phyloP scores from a whole-genome alignment of 2,329 filamentous ascomycete genomes.

The Clarireedia sp. region DNA sequence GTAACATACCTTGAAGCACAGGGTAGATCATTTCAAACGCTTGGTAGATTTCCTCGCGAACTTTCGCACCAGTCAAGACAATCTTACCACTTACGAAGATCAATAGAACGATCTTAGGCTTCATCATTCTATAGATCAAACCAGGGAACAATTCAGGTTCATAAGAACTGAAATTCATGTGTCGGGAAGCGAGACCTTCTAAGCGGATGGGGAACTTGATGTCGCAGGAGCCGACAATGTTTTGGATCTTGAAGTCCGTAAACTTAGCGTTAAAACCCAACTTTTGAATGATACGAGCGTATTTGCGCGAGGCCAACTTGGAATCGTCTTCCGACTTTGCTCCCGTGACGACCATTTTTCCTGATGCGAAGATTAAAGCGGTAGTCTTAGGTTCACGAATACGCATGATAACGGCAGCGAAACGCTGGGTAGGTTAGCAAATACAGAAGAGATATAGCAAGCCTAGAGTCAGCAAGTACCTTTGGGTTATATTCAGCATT shows the following conservation, averaged over 20 bases:
- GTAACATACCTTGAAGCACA: slow-evolving; percentile 68
- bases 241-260: slow-evolving; percentile 99
- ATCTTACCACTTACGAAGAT: slow-evolving; percentile 99
- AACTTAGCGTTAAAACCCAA: slow-evolving; percentile 99
- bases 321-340: slow-evolving; percentile 97
- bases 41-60: slow-evolving; percentile 96
- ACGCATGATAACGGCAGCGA: slow-evolving; percentile 98
- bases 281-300: slow-evolving; percentile 98
- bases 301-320: slow-evolving; percentile 93
- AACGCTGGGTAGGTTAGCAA: slow-evolving; percentile 60
- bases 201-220: slow-evolving; percentile 99
- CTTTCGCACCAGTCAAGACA: slow-evolving; percentile 93
- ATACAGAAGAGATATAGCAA: slow-evolving; percentile 36
- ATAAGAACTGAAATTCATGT: slow-evolving; percentile 99
- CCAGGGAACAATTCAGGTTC: slow-evolving; percentile 97
- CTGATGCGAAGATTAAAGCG: slow-evolving; percentile 92
- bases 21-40: slow-evolving; percentile 97
- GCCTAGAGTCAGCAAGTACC: slow-evolving; percentile 51
- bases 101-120: slow-evolving; percentile 95
- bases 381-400: slow-evolving; percentile 99
- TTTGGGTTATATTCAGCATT: slow-evolving; percentile 99
- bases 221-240: slow-evolving; percentile 97
- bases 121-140: slow-evolving; percentile 99
- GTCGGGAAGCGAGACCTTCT: slow-evolving; percentile 88
- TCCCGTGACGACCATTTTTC: slow-evolving; percentile 99